phyloP scores from a whole-genome alignment of 768 basidiomycete species.

The Candolleomyces efflorescens region DNA sequence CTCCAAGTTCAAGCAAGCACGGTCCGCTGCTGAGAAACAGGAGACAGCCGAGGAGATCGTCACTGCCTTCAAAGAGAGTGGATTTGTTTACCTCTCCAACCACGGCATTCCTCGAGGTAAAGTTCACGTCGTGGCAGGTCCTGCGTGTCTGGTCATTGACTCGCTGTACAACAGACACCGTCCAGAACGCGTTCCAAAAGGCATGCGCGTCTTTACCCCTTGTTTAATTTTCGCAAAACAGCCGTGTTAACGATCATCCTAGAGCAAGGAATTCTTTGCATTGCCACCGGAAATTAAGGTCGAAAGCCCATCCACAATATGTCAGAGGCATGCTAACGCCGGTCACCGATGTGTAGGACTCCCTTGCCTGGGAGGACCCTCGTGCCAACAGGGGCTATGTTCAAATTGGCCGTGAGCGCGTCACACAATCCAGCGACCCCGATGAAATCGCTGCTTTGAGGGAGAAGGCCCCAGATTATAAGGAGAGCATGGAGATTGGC shows the following conservation, averaged over 20 bases:
- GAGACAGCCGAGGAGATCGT: slow-evolving; percentile 65
- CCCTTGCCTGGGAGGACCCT: slow-evolving; percentile 80
- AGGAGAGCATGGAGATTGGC: slow-evolving; percentile 89
- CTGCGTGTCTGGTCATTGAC: background rate
- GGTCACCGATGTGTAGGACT: slow-evolving; percentile 31
- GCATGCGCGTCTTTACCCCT: slow-evolving; percentile 26
- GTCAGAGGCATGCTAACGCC: background rate
- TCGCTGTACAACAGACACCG: slow-evolving; percentile 28
- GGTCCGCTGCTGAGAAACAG: slow-evolving; percentile 52
- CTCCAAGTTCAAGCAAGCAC: slow-evolving; percentile 52
- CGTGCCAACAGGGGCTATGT: slow-evolving; percentile 86
- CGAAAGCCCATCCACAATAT: background rate
- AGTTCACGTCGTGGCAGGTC: slow-evolving; percentile 7
- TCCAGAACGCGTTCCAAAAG: slow-evolving; percentile 62
- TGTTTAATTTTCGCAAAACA: background rate
- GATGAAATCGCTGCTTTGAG: slow-evolving; percentile 72
- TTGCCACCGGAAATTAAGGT: slow-evolving; percentile 64
- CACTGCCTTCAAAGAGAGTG: slow-evolving; percentile 72
- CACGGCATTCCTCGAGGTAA: slow-evolving; percentile 61
- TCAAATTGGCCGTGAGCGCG: slow-evolving; percentile 73
- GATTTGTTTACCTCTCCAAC: slow-evolving; percentile 73
- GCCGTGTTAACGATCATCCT: slow-evolving; percentile 3
- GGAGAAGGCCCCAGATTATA: slow-evolving; percentile 72
- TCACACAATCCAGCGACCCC: slow-evolving; percentile 67
- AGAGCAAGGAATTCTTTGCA: slow-evolving; percentile 78